These are phyloP conservation scores for Pythium graminicola DNA, from an alignment of 352 stramenopile species.

Conservation along the genomic window DNA sequence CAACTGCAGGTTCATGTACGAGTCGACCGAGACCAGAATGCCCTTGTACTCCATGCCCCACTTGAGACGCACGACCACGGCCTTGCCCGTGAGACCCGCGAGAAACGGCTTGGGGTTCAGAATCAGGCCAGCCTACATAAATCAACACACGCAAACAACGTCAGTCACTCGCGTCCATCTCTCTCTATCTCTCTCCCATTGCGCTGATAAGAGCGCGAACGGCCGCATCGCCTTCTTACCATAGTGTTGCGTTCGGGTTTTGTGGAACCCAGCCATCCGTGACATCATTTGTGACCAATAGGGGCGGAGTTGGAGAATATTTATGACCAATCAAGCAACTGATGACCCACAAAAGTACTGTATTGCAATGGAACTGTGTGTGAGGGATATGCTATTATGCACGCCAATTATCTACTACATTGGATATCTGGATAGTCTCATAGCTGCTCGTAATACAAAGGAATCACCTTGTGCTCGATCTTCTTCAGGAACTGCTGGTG, in stretches of 20 bases:
- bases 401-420: not conserved
- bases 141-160: constrained; percentile 33
- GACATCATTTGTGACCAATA: constrained; percentile 20
- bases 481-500: constrained; percentile 56
- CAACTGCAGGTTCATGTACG: constrained; percentile 99
- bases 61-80: constrained; percentile 98
- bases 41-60: constrained; percentile 98
- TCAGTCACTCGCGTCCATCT: constrained; percentile 1
- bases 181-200: not conserved
- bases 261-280: constrained; percentile 19
- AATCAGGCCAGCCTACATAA: constrained; percentile 75
- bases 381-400: too few species aligned
- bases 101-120: constrained; percentile 96
- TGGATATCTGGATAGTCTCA: too few species aligned
- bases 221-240: not conserved
- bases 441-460: constrained; percentile 29
- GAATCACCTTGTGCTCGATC: constrained; percentile 57
- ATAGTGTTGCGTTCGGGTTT: not conserved
- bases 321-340: constrained; percentile 26
- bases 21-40: constrained; percentile 98
- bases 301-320: not conserved
- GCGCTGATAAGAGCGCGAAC: not conserved
- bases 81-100: constrained; percentile 90
- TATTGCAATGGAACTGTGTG: too few species aligned
- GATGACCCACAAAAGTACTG: too few species aligned